Evolutionary conservation across 2,329 filamentous ascomycete species (phyloP), one percentile per base, ranked within the genome.

Genomic region (Arthrobotrys sinensis): DNA sequence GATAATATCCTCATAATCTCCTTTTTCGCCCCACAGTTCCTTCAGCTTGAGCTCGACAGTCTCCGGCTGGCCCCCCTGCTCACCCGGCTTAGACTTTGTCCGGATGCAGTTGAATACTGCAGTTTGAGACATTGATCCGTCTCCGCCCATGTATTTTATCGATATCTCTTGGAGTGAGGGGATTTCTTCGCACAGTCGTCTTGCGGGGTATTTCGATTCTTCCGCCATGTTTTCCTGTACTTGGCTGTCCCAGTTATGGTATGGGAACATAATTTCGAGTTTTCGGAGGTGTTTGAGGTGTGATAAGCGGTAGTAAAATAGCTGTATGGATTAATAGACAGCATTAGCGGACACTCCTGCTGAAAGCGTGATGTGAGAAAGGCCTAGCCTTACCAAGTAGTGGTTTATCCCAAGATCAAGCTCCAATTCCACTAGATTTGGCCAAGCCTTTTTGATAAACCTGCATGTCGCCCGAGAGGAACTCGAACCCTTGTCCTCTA

Each of bases 391-490:
- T 60, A 69, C 65, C 4, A 60, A 4, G 19, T 24, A 16, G 0
- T 60, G 52, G 12, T 52, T 40, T 28, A 52, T 32, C n/a, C 72
- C 64, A 14, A 68, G 24, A 63, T 64, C 55, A 21, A 76, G 40
- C 12, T 76, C 72, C 24, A 76, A 40, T 4, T 69, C 65, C 36
- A 46, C 72, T 5, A 69, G 16, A 43, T 69, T 69, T 7, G 63
- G 70, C 70, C 70, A 75, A 6, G 14, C 3, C 16, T 24, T 67
- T 34, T 8, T 5, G 24, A 75, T 63, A 46, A 21, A 34, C 7
- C 50, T 11, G 16, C 40, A 67, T 11, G 48, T 45, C 3, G 8
- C 1, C 19, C n/a, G 7, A 3, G 46, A 14, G 21, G 48, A 16
- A 8, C 19, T 36, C 14, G 50, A 21, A 19, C n/a, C 8, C 21